Evolutionary conservation across 1,284 basidiomycete genomes (phyloP).

Genomic region (Ustilago tritici): DNA sequence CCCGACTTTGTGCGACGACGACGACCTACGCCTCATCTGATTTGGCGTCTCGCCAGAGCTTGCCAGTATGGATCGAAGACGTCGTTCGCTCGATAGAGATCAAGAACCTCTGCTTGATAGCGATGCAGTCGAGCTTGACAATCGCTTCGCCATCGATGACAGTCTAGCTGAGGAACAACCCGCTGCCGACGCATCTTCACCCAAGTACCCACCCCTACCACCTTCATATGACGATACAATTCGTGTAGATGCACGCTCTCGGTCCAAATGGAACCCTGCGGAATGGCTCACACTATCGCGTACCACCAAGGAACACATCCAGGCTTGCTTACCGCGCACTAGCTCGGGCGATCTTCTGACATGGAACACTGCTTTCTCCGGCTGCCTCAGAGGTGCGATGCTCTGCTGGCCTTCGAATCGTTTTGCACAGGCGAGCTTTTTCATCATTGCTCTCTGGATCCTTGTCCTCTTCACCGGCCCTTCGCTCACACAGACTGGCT

Average conservation of each 20-base stretch:
- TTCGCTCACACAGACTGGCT: constrained; percentile 15
- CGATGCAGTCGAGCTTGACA: constrained; percentile 44
- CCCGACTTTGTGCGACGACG: neutral
- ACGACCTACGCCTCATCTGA: neutral
- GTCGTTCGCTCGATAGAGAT: constrained; percentile 29
- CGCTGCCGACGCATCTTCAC: constrained; percentile 18
- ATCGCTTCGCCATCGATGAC: constrained; percentile 60
- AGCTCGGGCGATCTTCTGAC: constrained; percentile 39
- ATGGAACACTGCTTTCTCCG: constrained; percentile 36
- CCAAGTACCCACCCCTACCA: constrained; percentile 60
- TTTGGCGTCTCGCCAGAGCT: neutral
- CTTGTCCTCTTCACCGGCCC: constrained; percentile 57
- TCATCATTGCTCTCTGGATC: constrained; percentile 59
- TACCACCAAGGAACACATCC: constrained; percentile 50
- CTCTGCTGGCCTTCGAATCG: constrained; percentile 59
- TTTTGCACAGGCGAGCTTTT: constrained; percentile 56
- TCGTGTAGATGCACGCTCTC: constrained; percentile 28
- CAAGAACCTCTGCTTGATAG: constrained; percentile 41
- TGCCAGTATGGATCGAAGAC: constrained; percentile 31
- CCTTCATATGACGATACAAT: constrained; percentile 58
- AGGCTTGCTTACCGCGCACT: constrained; percentile 47
- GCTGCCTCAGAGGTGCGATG: constrained; percentile 30
- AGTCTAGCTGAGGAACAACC: constrained; percentile 36
- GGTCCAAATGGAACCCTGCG: constrained; percentile 39
- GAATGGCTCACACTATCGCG: constrained; percentile 46